Evolutionary conservation across 208 protist genomes (phyloP).

Genomic region (Leishmania tropica): DNA sequence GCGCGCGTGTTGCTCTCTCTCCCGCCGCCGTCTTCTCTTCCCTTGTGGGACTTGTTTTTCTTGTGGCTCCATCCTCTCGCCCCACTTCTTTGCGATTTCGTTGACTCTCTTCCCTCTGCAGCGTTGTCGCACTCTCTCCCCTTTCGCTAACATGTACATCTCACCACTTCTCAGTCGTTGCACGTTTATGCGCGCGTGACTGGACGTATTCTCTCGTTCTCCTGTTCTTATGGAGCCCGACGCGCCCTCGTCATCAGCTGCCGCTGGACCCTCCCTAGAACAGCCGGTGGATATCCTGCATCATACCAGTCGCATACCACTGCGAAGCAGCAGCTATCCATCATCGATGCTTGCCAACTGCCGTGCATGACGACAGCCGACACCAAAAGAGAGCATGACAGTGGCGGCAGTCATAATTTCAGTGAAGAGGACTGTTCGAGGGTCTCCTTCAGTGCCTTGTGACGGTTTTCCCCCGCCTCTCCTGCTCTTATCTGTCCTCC

Average conservation of each 20-base stretch:
- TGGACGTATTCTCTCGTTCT: background rate
- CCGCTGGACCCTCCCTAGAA: background rate
- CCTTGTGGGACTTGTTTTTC: background rate
- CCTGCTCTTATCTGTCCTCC: background rate
- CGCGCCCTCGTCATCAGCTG: background rate
- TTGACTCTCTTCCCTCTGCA: background rate
- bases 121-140: background rate
- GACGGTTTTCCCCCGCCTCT: background rate
- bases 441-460: background rate
- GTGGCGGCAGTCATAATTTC: background rate
- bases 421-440: background rate
- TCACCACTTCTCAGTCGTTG: background rate
- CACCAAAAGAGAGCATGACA: background rate
- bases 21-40: background rate
- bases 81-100: background rate
- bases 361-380: background rate
- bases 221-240: background rate
- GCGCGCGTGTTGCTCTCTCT: background rate
- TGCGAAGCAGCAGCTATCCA: background rate
- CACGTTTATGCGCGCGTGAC: too few relatives aligned
- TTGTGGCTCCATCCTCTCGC: background rate
- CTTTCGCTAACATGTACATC: conserved; percentile 4
- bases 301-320: background rate
- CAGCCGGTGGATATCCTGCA: background rate
- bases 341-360: background rate